Percentiles rank a stretch among this genome's conserved stretches.
Evolutionary conservation across 2,329 filamentous ascomycete genomes (phyloP).

Genomic region (Cladobotryum protrusum): DNA sequence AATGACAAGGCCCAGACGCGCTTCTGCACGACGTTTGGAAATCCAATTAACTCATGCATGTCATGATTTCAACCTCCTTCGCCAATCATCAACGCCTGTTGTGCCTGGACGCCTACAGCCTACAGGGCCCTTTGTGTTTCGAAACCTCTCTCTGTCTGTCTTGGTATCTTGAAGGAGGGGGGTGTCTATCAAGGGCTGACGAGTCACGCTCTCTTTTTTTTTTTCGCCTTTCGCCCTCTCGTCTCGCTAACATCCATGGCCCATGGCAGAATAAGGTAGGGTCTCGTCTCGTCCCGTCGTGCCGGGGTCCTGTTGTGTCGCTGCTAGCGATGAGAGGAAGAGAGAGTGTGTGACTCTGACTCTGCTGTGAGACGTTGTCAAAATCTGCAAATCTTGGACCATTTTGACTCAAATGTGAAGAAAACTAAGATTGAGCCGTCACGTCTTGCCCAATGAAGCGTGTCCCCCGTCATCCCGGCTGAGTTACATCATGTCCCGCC

Average conservation of each 20-base stretch:
- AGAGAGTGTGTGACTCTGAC: no score
- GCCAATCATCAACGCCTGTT: conserved; percentile 10
- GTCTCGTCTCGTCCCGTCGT: no score
- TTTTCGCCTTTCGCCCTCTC: background rate
- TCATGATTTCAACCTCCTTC: conserved; percentile 15
- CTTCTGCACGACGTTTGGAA: conserved; percentile 13
- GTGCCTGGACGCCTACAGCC: conserved; percentile 1
- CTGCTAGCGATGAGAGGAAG: no score
- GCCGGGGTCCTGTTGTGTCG: background rate
- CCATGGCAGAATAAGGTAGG: no score
- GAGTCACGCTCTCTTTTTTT: background rate
- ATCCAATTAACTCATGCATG: conserved; percentile 15
- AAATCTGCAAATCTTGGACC: no score
- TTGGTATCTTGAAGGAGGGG: no score
- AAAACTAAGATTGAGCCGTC: background rate
- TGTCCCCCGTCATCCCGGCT: background rate
- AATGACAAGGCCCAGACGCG: conserved; percentile 14
- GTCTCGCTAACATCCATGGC: background rate
- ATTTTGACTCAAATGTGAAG: background rate
- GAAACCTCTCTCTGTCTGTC: no score
- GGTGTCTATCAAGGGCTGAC: background rate
- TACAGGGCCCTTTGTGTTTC: no score
- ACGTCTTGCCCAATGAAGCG: background rate
- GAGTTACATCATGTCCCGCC: background rate
- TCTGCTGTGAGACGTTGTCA: background rate